These are phyloP conservation scores for Lentinus tigrinus DNA, from an alignment of 768 basidiomycete genomes.

Conservation along the genomic window DNA sequence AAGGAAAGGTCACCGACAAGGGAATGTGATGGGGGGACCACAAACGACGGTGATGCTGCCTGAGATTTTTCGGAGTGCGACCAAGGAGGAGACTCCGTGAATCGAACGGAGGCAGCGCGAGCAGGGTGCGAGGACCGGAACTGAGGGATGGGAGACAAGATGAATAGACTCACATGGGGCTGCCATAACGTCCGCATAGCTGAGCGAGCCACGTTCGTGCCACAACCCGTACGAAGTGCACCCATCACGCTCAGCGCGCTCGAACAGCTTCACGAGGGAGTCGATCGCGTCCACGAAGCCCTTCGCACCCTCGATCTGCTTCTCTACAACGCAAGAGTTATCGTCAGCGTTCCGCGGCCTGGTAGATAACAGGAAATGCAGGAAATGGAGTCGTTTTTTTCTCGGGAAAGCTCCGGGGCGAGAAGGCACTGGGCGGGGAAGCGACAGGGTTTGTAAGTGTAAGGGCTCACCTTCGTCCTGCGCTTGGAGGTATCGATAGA, in stretches of 20 bases:
- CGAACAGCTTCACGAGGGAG: slow-evolving; percentile 50
- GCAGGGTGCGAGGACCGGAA: background rate
- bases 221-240: slow-evolving; percentile 55
- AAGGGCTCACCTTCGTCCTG: slow-evolving; percentile 41
- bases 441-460: background rate
- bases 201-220: slow-evolving; percentile 50
- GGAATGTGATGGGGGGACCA: no score
- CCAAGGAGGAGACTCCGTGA: no score
- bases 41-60: no score
- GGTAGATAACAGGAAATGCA: background rate
- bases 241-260: slow-evolving; percentile 44
- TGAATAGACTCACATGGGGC: slow-evolving; percentile 56
- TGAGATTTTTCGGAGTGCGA: no score
- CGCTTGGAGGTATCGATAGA: slow-evolving; percentile 74
- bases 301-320: slow-evolving; percentile 50
- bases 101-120: no score
- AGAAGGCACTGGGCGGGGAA: no score
- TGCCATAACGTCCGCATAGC: slow-evolving; percentile 65
- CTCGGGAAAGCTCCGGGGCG: no score
- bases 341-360: background rate
- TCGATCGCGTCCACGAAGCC: slow-evolving; percentile 56
- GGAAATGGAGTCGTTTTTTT: background rate
- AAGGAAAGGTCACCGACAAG: no score
- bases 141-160: slow-evolving; percentile 1
- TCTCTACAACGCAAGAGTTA: slow-evolving; percentile 19